These are phyloP conservation scores for Thyridium curvatum DNA, from an alignment of 2,329 filamentous ascomycete species.

Conservation along the genomic window DNA sequence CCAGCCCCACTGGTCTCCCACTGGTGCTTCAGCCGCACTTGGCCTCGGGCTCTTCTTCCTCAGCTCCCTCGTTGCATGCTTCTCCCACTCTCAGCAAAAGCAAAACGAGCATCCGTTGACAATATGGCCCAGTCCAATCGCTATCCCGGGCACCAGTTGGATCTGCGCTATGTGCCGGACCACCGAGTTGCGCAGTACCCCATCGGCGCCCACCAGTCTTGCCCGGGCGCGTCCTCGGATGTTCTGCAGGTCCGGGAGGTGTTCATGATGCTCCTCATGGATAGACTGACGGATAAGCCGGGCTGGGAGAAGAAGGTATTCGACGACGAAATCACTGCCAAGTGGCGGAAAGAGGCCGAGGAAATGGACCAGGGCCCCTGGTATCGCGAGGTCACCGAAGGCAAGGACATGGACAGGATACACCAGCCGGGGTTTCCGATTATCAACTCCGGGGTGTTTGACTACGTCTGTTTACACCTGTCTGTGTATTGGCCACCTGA, in stretches of 20 bases:
- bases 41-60: too few relatives aligned
- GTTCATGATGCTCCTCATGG: slow-evolving; percentile 26
- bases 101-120: background rate
- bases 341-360: slow-evolving; percentile 22
- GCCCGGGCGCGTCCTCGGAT: slow-evolving; percentile 1
- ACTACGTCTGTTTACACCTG: too few relatives aligned
- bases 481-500: too few relatives aligned
- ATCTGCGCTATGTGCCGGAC: too few relatives aligned
- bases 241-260: slow-evolving; percentile 22
- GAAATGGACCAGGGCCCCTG: background rate
- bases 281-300: slow-evolving; percentile 27
- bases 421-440: background rate
- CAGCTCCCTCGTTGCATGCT: too few relatives aligned
- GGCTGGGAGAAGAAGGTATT: slow-evolving; percentile 28
- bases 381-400: slow-evolving; percentile 1
- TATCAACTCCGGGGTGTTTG: too few relatives aligned
- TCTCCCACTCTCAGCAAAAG: too few relatives aligned
- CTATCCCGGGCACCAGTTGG: background rate
- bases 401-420: background rate
- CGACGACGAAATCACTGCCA: slow-evolving; percentile 21
- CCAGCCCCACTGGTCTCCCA: too few relatives aligned
- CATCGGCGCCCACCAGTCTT: slow-evolving; percentile 2
- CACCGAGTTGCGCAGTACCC: slow-evolving; percentile 1
- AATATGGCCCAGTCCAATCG: background rate
- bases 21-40: too few relatives aligned